Percentiles rank a stretch among this genome's conserved stretches.
Conservation (phyloP, 805 yeast species). For the Lipomyces starkeyi region DNA sequence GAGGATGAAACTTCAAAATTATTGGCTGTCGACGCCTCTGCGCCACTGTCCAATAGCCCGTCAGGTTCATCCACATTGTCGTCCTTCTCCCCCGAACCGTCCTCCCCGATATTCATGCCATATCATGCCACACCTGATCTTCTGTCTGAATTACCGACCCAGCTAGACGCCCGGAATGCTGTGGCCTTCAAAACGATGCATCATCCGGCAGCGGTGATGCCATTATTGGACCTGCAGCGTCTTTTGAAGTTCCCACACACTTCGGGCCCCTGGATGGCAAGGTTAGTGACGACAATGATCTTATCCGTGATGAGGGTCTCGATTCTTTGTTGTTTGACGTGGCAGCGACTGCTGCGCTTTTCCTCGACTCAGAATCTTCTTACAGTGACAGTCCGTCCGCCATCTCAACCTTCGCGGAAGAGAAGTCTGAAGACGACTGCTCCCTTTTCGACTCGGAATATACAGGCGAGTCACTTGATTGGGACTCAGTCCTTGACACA, state of each 20-base stretch:
- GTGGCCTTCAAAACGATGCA: slow-evolving; percentile 37
- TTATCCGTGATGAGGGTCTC: slow-evolving; percentile 15
- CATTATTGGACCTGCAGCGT: slow-evolving; percentile 36
- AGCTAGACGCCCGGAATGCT: slow-evolving; percentile 30
- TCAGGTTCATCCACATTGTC: slow-evolving; percentile 7
- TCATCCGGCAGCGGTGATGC: slow-evolving; percentile 40
- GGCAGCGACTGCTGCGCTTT: slow-evolving; percentile 15
- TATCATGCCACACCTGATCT: slow-evolving; percentile 4
- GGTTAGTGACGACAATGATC: slow-evolving; percentile 16
- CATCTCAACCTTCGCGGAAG: neutral
- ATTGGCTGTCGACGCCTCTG: too few relatives aligned
- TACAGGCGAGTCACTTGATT: slow-evolving; percentile 12
- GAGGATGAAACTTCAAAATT: neutral
- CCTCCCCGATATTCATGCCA: slow-evolving; percentile 5
- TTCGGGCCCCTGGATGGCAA: slow-evolving; percentile 34
- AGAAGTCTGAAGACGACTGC: slow-evolving; percentile 7
- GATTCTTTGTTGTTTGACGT: slow-evolving; percentile 28
- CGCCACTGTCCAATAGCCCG: neutral
- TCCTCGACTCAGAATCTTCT: slow-evolving; percentile 6
- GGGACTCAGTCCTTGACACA: slow-evolving; percentile 24
- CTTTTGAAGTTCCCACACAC: slow-evolving; percentile 22
- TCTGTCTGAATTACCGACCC: slow-evolving; percentile 14
- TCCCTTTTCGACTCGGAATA: slow-evolving; percentile 6
- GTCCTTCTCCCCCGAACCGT: slow-evolving; percentile 3
- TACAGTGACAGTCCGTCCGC: slow-evolving; percentile 1